Evolutionary conservation across 2,329 filamentous ascomycete genomes (phyloP).

Genomic region (Lachnellula cervina): DNA sequence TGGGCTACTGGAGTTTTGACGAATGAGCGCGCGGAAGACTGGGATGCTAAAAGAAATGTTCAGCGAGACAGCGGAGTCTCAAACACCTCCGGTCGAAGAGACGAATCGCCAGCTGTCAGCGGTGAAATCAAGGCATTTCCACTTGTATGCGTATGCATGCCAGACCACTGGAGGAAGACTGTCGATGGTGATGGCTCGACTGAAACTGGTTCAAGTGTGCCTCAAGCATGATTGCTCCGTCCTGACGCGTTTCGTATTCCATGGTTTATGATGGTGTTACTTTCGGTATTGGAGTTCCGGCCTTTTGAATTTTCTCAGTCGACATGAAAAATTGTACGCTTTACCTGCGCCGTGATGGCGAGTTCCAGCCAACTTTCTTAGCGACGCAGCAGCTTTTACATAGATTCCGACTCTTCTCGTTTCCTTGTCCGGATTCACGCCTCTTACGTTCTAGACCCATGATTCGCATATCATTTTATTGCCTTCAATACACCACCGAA

Average conservation of each 20-base stretch:
- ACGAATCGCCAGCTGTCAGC: slow-evolving; percentile 58
- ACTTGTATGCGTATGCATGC: slow-evolving; percentile 89
- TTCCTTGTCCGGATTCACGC: slow-evolving; percentile 15
- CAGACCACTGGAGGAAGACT: slow-evolving; percentile 94
- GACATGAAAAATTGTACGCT: neutral
- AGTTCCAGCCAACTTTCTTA: neutral
- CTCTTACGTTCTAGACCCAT: slow-evolving; percentile 28
- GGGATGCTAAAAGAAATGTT: slow-evolving; percentile 68
- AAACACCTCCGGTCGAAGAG: slow-evolving; percentile 62
- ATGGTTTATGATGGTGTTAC: slow-evolving; percentile 30
- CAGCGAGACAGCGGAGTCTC: slow-evolving; percentile 94
- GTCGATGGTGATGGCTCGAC: slow-evolving; percentile 82
- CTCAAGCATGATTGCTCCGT: slow-evolving; percentile 14
- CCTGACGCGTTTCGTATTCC: slow-evolving; percentile 13
- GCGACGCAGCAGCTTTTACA: neutral
- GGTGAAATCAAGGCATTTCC: slow-evolving; percentile 98
- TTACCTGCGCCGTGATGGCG: neutral
- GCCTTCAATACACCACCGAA: slow-evolving; percentile 10
- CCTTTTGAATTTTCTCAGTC: slow-evolving; percentile 13
- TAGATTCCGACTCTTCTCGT: neutral
- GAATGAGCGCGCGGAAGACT: slow-evolving; percentile 80
- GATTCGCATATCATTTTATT: slow-evolving; percentile 21
- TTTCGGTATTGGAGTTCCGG: slow-evolving; percentile 26
- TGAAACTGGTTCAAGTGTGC: slow-evolving; percentile 51
- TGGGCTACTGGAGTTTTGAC: slow-evolving; percentile 93